Conservation (phyloP, 352 stramenopile species). For the Pythium inflatum region DNA sequence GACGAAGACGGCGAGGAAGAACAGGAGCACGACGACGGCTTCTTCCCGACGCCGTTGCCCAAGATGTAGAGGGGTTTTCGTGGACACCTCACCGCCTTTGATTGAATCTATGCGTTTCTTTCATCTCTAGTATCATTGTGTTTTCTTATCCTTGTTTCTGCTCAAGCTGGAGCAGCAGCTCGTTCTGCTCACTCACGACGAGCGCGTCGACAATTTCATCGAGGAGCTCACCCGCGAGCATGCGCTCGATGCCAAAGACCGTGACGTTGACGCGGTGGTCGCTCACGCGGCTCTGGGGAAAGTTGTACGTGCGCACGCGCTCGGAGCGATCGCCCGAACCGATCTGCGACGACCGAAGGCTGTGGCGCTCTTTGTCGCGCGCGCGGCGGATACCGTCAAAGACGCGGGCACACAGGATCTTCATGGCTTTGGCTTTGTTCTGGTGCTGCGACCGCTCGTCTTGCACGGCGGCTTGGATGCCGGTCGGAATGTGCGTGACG, state of each 20-base stretch:
- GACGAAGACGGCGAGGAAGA: not conserved
- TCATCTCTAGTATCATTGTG: not conserved
- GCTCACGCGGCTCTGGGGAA: constrained; percentile 94
- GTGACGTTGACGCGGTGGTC: constrained; percentile 95
- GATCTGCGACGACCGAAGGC: constrained; percentile 87
- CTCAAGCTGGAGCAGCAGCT: constrained; percentile 72
- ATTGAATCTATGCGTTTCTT: not conserved
- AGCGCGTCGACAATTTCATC: constrained; percentile 89
- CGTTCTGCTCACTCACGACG: constrained; percentile 81
- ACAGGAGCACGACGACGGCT: not conserved
- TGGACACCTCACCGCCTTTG: too few species aligned
- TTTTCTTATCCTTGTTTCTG: constrained; percentile 23
- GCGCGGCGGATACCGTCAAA: constrained; percentile 93
- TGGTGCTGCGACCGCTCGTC: constrained; percentile 97
- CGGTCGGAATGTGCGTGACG: constrained; percentile 97
- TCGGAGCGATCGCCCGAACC: constrained; percentile 95
- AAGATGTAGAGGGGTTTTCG: too few species aligned
- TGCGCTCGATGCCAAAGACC: constrained; percentile 87
- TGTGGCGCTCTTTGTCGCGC: constrained; percentile 59
- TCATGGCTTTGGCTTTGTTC: constrained; percentile 99
- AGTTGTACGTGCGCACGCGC: constrained; percentile 99
- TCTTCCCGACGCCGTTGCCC: too few species aligned
- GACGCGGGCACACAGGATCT: constrained; percentile 95
- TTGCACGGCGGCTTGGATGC: constrained; percentile 87
- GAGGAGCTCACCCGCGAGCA: constrained; percentile 89